A percentile compares a stretch with the other conserved stretches of the same genome.
Evolutionary conservation across 164 flowering plant species (phyloP).

Genomic region (Chloranthus sessilifolius): DNA sequence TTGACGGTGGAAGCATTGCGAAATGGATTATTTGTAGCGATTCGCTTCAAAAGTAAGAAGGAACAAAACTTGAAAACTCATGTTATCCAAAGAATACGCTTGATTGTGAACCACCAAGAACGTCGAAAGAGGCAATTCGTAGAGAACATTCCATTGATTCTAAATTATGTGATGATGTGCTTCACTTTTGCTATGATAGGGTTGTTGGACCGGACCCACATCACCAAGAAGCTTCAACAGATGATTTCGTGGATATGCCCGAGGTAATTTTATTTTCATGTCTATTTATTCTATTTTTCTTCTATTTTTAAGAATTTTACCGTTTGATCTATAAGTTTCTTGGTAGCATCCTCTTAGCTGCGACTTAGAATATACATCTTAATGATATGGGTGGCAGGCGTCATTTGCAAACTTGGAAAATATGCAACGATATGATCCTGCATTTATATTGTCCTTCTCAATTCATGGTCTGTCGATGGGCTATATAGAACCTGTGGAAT

Average conservation of each 20-base stretch:
- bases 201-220: slow-evolving; percentile 14
- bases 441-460: slow-evolving; percentile 71
- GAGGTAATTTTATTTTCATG: slow-evolving; percentile 33
- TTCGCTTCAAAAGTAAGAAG: slow-evolving; percentile 48
- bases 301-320: background rate
- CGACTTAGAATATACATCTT: slow-evolving; percentile 8
- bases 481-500: slow-evolving; percentile 73
- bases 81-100: slow-evolving; percentile 15
- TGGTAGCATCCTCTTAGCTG: background rate
- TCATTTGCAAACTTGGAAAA: slow-evolving; percentile 17
- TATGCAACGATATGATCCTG: slow-evolving; percentile 66
- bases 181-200: slow-evolving; percentile 62
- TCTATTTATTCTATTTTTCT: background rate
- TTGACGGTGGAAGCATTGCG: slow-evolving; percentile 28
- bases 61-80: slow-evolving; percentile 33
- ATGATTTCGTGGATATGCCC: slow-evolving; percentile 11
- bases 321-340: background rate
- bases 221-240: slow-evolving; percentile 20
- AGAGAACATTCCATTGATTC: slow-evolving; percentile 73
- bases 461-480: slow-evolving; percentile 59
- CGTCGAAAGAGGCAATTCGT: slow-evolving; percentile 51
- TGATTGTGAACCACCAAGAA: slow-evolving; percentile 42
- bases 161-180: slow-evolving; percentile 53
- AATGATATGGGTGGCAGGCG: slow-evolving; percentile 29
- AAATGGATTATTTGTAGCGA: slow-evolving; percentile 88